Percentiles rank a stretch among this genome's conserved stretches.
These are phyloP conservation scores for Tylopilus sp. DNA, from an alignment of 1,284 basidiomycete genomes.

Conservation along the genomic window DNA sequence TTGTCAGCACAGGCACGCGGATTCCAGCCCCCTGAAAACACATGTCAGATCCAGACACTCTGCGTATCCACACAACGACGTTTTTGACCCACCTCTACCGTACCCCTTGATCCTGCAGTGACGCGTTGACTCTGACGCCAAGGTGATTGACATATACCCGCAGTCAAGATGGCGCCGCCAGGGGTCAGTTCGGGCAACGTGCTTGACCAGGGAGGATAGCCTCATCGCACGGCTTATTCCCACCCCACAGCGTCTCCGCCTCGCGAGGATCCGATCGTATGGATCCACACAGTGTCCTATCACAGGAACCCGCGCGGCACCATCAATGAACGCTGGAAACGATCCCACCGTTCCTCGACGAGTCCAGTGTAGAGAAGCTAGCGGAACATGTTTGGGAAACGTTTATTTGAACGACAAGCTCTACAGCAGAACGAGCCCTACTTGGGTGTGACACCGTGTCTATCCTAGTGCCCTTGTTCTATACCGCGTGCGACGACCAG, in stretches of 20 bases:
- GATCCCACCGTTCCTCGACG: slow-evolving; percentile 8
- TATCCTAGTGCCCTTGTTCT: slow-evolving; percentile 29
- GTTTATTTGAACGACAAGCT: neutral
- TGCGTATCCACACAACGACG: neutral
- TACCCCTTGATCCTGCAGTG: neutral
- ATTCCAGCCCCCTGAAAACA: neutral
- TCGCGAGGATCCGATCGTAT: neutral
- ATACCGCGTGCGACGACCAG: neutral
- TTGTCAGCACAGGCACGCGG: neutral
- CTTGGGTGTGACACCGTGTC: slow-evolving; percentile 37
- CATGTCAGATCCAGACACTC: neutral
- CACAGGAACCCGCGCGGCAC: too few species aligned
- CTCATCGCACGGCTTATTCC: slow-evolving; percentile 9
- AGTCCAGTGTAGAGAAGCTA: slow-evolving; percentile 40
- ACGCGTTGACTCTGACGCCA: neutral
- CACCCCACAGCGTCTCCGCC: slow-evolving; percentile 17
- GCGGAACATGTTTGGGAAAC: neutral
- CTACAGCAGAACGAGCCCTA: slow-evolving; percentile 12
- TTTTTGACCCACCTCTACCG: neutral
- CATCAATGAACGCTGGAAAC: neutral
- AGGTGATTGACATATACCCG: slow-evolving; percentile 1
- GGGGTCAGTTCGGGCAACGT: neutral
- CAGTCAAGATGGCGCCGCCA: neutral
- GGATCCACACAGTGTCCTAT: neutral
- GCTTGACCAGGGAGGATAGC: neutral